These are phyloP conservation scores for Mucor mucedo DNA, from an alignment of 371 early-diverging fungal genomes.

Conservation along the genomic window DNA sequence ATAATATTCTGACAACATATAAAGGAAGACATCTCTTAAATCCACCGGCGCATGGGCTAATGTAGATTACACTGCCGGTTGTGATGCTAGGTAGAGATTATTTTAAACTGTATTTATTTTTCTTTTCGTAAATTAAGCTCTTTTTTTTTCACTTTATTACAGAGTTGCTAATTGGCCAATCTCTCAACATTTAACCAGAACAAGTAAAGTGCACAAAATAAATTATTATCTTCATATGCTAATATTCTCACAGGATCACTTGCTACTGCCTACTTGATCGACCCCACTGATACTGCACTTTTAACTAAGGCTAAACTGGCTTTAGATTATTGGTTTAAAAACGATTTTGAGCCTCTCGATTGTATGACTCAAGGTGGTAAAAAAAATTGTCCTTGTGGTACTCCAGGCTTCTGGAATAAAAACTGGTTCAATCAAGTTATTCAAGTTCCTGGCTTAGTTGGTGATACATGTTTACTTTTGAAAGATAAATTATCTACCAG, in stretches of 20 bases:
- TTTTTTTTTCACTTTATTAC: neutral
- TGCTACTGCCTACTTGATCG: conserved; percentile 8
- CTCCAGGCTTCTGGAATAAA: conserved; percentile 39
- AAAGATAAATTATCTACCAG: conserved; percentile 8
- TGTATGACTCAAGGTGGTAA: conserved; percentile 32
- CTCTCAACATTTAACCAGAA: conserved; percentile 26
- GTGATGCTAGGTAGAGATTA: conserved; percentile 21
- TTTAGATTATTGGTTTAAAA: conserved; percentile 36
- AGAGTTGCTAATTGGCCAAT: conserved; percentile 41
- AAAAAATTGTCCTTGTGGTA: conserved; percentile 38
- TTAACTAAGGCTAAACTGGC: conserved; percentile 17
- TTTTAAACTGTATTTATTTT: neutral
- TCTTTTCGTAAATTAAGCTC: neutral
- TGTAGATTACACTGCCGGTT: conserved; percentile 28
- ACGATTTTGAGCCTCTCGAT: conserved; percentile 26
- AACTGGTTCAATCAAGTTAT: conserved; percentile 42
- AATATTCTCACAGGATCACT: conserved; percentile 10
- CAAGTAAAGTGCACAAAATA: conserved; percentile 18
- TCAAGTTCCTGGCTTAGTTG: conserved; percentile 22
- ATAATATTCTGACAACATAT: neutral
- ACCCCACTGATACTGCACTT: conserved; percentile 5
- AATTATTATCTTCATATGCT: neutral
- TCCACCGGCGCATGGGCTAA: conserved; percentile 28
- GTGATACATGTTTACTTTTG: conserved; percentile 32
- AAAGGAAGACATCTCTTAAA: conserved; percentile 13